These are phyloP conservation scores for Fraxinus albicans DNA, from an alignment of 305 asterid genomes.

Conservation along the genomic window DNA sequence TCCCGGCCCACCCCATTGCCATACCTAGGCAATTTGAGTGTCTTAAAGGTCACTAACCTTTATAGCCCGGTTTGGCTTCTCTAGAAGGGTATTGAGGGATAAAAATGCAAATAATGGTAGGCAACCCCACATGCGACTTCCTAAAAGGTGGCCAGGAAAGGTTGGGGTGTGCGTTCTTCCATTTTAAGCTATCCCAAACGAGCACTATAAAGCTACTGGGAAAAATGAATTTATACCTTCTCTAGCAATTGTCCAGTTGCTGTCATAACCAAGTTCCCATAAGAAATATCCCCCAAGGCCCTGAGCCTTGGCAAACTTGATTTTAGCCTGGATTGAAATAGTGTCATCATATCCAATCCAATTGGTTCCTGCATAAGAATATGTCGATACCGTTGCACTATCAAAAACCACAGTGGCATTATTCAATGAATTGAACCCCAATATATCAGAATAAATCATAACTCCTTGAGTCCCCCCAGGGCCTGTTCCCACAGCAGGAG, in stretches of 20 bases:
- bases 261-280: constrained; percentile 63
- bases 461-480: constrained; percentile 54
- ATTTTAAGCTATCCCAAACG: neutral
- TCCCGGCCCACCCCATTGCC: neutral
- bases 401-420: constrained; percentile 48
- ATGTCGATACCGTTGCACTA: constrained; percentile 44
- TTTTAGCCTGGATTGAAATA: constrained; percentile 32
- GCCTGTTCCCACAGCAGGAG: constrained; percentile 53
- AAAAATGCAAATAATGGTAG: neutral
- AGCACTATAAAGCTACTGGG: neutral
- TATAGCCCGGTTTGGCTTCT: neutral
- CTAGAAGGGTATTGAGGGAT: neutral
- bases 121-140: neutral
- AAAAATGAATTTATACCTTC: constrained; percentile 37
- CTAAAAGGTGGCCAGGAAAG: neutral
- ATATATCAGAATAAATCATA: constrained; percentile 36
- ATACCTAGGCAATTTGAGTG: neutral
- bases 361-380: constrained; percentile 44
- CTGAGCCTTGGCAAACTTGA: constrained; percentile 46
- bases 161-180: neutral
- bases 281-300: constrained; percentile 72
- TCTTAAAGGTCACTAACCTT: neutral
- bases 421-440: constrained; percentile 41
- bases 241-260: constrained; percentile 54
- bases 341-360: constrained; percentile 66